phyloP scores from a whole-genome alignment of 352 stramenopile genomes.

The Phytophthora syringae region DNA sequence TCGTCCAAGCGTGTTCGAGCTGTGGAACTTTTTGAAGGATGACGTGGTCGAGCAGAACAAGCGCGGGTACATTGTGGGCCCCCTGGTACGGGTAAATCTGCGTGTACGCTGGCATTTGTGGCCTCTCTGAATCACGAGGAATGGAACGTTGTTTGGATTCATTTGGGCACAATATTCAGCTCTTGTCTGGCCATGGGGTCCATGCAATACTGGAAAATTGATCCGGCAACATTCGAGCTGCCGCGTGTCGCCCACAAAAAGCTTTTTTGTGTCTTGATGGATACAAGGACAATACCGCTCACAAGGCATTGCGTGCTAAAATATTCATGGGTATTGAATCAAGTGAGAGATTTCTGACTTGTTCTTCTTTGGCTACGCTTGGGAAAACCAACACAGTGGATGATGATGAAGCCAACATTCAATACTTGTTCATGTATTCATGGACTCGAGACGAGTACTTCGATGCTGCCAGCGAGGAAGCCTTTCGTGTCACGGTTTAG shows the following conservation, averaged over 20 bases:
- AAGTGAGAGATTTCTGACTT: neutral
- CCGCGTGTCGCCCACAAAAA: neutral
- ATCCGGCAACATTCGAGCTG: neutral
- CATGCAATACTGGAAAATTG: neutral
- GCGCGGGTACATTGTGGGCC: neutral
- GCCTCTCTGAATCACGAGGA: neutral
- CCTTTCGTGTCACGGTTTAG: slow-evolving; percentile 9
- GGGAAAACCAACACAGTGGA: neutral
- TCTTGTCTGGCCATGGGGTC: neutral
- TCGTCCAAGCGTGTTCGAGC: neutral
- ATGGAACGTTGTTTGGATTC: neutral
- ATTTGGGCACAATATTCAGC: neutral
- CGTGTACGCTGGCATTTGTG: neutral
- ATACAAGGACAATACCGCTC: neutral
- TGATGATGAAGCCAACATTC: neutral
- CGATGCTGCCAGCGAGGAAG: neutral
- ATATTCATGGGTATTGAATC: neutral
- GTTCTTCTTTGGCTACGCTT: neutral
- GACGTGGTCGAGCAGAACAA: neutral
- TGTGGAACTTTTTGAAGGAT: neutral
- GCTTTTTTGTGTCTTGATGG: neutral
- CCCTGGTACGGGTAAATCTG: neutral
- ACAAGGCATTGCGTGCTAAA: neutral
- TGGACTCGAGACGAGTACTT: slow-evolving; percentile 22
- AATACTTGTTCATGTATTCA: slow-evolving; percentile 18